Conservation (phyloP, 2,329 filamentous ascomycete genomes). For the Botrytis galanthina region DNA sequence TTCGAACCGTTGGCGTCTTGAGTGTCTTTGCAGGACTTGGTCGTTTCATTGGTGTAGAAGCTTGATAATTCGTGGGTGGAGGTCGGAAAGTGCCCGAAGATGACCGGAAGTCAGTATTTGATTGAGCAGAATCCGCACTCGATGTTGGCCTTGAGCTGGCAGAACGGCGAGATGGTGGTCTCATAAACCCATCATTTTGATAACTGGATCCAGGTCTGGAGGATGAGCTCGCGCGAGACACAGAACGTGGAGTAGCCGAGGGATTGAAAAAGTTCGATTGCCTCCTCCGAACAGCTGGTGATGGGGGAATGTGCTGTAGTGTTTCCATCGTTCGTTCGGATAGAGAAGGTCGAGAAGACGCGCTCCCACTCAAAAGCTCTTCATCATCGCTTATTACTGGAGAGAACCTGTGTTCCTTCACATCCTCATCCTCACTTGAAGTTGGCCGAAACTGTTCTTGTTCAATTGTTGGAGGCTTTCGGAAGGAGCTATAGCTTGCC, state of each 20-base stretch:
- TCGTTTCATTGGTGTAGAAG: constrained; percentile 44
- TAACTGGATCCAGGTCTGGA: constrained; percentile 51
- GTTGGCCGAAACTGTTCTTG: constrained; percentile 4
- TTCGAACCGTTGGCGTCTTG: constrained; percentile 39
- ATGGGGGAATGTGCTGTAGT: constrained; percentile 72
- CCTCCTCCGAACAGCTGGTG: constrained; percentile 66
- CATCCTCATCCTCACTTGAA: constrained; percentile 23
- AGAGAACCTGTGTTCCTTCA: constrained; percentile 11
- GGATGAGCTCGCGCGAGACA: constrained; percentile 27
- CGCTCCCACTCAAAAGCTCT: not conserved
- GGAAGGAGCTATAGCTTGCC: constrained; percentile 29
- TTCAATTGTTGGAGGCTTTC: constrained; percentile 20
- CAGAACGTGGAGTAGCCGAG: constrained; percentile 58
- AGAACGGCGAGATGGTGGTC: constrained; percentile 48
- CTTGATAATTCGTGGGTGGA: constrained; percentile 44
- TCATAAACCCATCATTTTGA: constrained; percentile 58
- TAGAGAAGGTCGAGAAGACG: constrained; percentile 53
- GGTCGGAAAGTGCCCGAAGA: constrained; percentile 47
- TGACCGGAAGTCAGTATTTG: constrained; percentile 44
- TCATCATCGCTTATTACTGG: constrained; percentile 16
- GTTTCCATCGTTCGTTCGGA: constrained; percentile 86
- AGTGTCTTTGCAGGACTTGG: constrained; percentile 40
- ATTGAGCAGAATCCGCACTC: constrained; percentile 46
- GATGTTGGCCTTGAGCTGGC: constrained; percentile 54
- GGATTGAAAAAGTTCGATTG: constrained; percentile 71